phyloP scores from a whole-genome alignment of 148 eudicot species.

The Cornus controversa region DNA sequence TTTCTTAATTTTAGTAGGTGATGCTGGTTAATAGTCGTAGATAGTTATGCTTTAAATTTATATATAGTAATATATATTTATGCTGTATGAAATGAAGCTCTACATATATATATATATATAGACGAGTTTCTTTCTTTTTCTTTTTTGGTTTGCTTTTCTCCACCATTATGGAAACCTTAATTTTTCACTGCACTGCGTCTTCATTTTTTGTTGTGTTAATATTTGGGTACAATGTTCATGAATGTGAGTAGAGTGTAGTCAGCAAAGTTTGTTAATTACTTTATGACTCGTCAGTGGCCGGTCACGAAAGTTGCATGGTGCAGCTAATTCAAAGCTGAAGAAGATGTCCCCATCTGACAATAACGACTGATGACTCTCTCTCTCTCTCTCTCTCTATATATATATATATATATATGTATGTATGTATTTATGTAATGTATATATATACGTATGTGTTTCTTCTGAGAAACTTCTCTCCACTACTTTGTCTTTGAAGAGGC shows the following conservation, averaged over 20 bases:
- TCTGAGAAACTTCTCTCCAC: neutral
- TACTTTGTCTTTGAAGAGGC: neutral
- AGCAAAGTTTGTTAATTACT: neutral
- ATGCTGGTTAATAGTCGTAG: no score
- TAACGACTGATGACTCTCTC: neutral
- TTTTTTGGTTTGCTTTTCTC: neutral
- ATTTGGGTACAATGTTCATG: neutral
- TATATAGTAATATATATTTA: neutral
- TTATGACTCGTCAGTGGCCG: neutral
- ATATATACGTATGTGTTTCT: neutral
- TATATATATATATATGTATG: neutral
- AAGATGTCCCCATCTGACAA: neutral
- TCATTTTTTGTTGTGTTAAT: no score
- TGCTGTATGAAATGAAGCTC: neutral
- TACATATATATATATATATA: no score
- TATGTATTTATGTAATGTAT: no score
- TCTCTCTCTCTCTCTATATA: no score
- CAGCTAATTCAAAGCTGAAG: conserved; percentile 2
- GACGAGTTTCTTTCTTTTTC: no score
- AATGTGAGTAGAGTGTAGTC: neutral
- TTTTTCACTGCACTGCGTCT: no score
- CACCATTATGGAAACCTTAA: neutral
- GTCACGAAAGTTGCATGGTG: conserved; percentile 7
- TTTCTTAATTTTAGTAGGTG: neutral
- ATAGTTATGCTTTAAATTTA: no score